Evolutionary conservation across 768 basidiomycete species (phyloP).

Genomic region (Chalciporus piperatus): DNA sequence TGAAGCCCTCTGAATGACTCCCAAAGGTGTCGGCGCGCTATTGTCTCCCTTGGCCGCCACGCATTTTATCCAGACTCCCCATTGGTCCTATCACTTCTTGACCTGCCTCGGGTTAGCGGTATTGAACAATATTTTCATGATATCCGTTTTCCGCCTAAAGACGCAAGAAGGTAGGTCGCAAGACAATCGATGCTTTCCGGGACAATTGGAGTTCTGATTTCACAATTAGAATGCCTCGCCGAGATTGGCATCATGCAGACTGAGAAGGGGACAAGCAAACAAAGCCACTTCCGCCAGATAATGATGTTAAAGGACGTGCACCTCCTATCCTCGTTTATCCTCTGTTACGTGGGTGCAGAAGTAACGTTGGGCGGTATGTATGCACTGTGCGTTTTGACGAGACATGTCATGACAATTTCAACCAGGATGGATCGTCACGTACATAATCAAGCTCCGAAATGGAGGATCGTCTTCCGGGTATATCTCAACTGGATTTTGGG

Average conservation of each 20-base stretch:
- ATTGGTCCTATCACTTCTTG: slow-evolving; percentile 81
- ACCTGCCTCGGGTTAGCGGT: slow-evolving; percentile 65
- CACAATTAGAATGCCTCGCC: slow-evolving; percentile 46
- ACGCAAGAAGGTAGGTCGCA: slow-evolving; percentile 57
- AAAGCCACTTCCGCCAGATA: slow-evolving; percentile 50
- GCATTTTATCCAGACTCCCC: slow-evolving; percentile 61
- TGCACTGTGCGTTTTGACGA: neutral
- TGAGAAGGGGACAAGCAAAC: slow-evolving; percentile 35
- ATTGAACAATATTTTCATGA: slow-evolving; percentile 50
- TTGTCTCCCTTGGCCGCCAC: slow-evolving; percentile 75
- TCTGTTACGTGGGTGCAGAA: slow-evolving; percentile 70
- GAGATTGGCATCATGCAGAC: slow-evolving; percentile 48
- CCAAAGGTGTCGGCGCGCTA: slow-evolving; percentile 60
- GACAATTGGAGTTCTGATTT: neutral
- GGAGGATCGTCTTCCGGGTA: slow-evolving; percentile 40
- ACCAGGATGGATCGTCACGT: slow-evolving; percentile 72
- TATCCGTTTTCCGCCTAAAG: slow-evolving; percentile 61
- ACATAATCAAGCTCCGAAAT: slow-evolving; percentile 36
- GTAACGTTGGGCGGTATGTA: slow-evolving; percentile 44
- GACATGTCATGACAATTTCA: neutral
- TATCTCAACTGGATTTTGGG: slow-evolving; percentile 51
- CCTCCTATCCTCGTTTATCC: slow-evolving; percentile 57
- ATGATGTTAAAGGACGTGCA: slow-evolving; percentile 53
- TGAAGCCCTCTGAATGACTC: too few species aligned
- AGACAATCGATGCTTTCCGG: neutral